Evolutionary conservation across 2,329 filamentous ascomycete genomes (phyloP).

Genomic region (Geosmithia flava): DNA sequence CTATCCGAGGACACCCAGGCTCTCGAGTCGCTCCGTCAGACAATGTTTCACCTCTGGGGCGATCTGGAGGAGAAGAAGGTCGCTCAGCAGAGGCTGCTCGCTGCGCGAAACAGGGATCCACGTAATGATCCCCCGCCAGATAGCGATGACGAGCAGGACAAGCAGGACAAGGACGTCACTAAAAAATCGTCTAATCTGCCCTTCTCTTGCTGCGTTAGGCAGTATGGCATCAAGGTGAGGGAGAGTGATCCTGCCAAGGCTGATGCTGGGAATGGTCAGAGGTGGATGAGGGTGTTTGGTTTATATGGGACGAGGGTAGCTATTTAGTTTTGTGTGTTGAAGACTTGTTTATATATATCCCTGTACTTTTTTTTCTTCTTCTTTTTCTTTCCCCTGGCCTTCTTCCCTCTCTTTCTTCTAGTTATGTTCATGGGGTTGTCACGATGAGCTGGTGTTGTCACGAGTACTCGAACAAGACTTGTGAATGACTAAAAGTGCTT

Average conservation of each 20-base stretch:
- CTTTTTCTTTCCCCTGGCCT: neutral
- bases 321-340: neutral
- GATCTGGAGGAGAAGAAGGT: conserved; percentile 63
- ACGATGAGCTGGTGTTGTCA: too few relatives aligned
- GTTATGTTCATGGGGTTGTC: too few relatives aligned
- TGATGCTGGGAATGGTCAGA: conserved; percentile 28
- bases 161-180: conserved; percentile 7
- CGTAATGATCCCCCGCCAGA: conserved; percentile 18
- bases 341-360: neutral
- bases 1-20: conserved; percentile 38
- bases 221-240: conserved; percentile 49
- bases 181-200: conserved; percentile 35
- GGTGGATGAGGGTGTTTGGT: conserved; percentile 52
- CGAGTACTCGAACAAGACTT: too few relatives aligned
- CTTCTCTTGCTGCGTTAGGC: conserved; percentile 58
- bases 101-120: conserved; percentile 11
- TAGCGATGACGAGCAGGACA: conserved; percentile 20
- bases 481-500: too few relatives aligned
- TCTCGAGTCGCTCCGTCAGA: conserved; percentile 49
- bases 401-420: neutral
- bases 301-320: conserved; percentile 53
- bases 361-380: neutral
- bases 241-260: conserved; percentile 27
- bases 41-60: conserved; percentile 73
- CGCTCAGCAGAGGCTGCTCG: conserved; percentile 6